These are phyloP conservation scores for Colletotrichum sp. DNA, from an alignment of 2,329 filamentous ascomycete species.

Conservation along the genomic window DNA sequence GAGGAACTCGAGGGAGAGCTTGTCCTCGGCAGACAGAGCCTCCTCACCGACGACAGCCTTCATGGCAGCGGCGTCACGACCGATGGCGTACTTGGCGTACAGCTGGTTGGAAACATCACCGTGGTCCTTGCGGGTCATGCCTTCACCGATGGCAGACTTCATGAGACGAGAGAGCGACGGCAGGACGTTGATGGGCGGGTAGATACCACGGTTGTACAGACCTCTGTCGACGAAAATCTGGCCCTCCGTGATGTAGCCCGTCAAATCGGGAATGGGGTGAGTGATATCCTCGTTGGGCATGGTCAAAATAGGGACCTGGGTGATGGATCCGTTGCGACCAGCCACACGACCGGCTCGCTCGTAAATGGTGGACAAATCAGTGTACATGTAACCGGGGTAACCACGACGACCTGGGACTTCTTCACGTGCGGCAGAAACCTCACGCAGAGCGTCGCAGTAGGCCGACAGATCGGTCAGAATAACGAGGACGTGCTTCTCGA, in stretches of 20 bases:
- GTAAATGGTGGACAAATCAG: conserved; percentile 99
- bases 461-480: conserved; percentile 98
- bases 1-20: conserved; percentile 95
- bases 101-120: conserved; percentile 99
- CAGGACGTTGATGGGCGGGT: conserved; percentile 98
- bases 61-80: conserved; percentile 97
- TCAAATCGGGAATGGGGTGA: conserved; percentile 97
- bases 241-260: conserved; percentile 98
- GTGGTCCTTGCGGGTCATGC: conserved; percentile 95
- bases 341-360: conserved; percentile 97
- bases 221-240: conserved; percentile 98
- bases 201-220: conserved; percentile 95
- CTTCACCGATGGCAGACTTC: conserved; percentile 99
- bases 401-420: conserved; percentile 99
- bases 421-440: conserved; percentile 96
- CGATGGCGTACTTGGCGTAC: conserved; percentile 99
- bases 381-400: conserved; percentile 99
- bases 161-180: conserved; percentile 98
- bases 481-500: conserved; percentile 99
- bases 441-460: conserved; percentile 98
- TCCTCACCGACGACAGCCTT: conserved; percentile 99
- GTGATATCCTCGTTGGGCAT: conserved; percentile 99
- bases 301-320: conserved; percentile 97
- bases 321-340: conserved; percentile 97
- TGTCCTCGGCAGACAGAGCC: conserved; percentile 93